Conservation (phyloP, 2,329 filamentous ascomycete genomes). For the Colletotrichum phormii region DNA sequence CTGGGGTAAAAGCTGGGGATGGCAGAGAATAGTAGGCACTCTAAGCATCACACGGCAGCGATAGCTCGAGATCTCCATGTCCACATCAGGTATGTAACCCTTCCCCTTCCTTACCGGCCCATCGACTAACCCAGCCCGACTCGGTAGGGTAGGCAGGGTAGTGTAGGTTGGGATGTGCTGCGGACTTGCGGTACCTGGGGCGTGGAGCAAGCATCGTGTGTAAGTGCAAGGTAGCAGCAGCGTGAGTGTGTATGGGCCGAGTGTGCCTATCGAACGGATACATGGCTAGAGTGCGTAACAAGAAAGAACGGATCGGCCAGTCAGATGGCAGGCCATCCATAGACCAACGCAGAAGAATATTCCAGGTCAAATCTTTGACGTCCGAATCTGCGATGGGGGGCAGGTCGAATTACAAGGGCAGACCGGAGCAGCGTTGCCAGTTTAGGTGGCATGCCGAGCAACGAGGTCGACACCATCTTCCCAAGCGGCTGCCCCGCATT, state of each 20-base stretch:
- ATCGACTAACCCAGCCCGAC: slow-evolving; percentile 21
- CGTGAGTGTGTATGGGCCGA: background rate
- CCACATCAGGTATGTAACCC: slow-evolving; percentile 28
- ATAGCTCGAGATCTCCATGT: slow-evolving; percentile 33
- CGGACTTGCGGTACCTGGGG: slow-evolving; percentile 4
- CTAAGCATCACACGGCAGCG: slow-evolving; percentile 25
- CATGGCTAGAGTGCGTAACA: slow-evolving; percentile 5
- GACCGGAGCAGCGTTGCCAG: slow-evolving; percentile 34
- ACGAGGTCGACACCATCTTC: slow-evolving; percentile 37
- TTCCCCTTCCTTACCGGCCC: slow-evolving; percentile 7
- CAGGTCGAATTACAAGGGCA: slow-evolving; percentile 29
- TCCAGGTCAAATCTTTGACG: slow-evolving; percentile 20
- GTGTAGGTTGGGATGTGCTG: slow-evolving; percentile 12
- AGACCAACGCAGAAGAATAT: slow-evolving; percentile 20
- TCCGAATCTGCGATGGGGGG: slow-evolving; percentile 6
- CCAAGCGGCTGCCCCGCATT: slow-evolving; percentile 35
- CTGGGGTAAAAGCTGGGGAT: slow-evolving; percentile 32
- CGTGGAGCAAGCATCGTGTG: background rate
- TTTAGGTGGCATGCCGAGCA: slow-evolving; percentile 35
- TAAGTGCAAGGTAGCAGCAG: slow-evolving; percentile 5
- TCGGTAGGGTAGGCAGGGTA: slow-evolving; percentile 24
- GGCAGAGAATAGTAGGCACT: slow-evolving; percentile 15
- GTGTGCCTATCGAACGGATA: slow-evolving; percentile 14
- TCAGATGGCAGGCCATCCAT: slow-evolving; percentile 23
- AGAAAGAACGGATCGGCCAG: slow-evolving; percentile 24